Evolutionary conservation across 73 alveolate species (phyloP).

Genomic region (Tetrahymena thermophila): DNA sequence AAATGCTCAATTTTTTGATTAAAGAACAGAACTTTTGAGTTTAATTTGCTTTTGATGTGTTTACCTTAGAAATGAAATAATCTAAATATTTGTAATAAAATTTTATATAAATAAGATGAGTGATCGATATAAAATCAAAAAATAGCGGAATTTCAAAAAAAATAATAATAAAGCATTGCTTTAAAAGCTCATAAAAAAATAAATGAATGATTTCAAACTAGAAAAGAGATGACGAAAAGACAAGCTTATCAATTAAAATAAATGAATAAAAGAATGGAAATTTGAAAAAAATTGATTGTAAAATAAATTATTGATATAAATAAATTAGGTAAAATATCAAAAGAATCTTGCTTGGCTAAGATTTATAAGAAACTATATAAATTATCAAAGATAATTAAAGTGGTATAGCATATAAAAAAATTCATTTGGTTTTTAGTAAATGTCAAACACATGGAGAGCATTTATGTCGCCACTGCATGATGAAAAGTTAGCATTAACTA

Average conservation of each 20-base stretch:
- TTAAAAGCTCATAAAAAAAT: too few relatives aligned
- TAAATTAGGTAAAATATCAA: not conserved
- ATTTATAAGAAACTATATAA: not conserved
- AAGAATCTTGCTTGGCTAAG: not conserved
- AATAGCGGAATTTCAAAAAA: not conserved
- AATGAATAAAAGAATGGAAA: not conserved
- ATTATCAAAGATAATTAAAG: not conserved
- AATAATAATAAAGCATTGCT: not conserved
- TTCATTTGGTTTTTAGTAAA: not conserved
- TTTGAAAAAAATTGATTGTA: not conserved
- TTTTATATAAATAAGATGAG: not conserved
- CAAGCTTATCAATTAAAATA: too few relatives aligned
- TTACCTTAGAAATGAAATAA: too few relatives aligned
- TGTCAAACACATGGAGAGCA: conserved; percentile 2
- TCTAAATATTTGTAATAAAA: not conserved
- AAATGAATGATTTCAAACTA: not conserved
- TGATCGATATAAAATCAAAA: not conserved
- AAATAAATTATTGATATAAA: not conserved
- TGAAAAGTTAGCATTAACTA: not conserved
- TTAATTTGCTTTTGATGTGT: not conserved
- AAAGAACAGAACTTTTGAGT: not conserved
- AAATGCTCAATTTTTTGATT: not conserved
- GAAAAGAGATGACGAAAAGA: not conserved
- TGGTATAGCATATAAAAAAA: not conserved
- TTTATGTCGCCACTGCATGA: not conserved